A percentile compares a stretch with the other conserved stretches of the same genome.
Conservation (phyloP, 2,329 filamentous ascomycete species). For the Fusarium sp. region DNA sequence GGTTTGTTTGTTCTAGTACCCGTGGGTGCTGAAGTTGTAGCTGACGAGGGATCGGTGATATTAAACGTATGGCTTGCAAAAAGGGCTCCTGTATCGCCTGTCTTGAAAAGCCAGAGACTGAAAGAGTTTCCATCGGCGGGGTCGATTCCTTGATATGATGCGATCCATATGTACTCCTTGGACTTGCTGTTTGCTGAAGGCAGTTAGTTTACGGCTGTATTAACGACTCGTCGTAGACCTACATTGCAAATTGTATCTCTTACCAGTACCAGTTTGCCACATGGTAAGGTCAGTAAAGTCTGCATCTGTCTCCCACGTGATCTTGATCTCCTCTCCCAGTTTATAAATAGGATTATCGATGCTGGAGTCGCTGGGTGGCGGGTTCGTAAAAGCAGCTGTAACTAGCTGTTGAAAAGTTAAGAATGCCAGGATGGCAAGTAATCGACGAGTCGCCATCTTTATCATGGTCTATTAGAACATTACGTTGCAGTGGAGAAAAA, state of each 20-base stretch:
- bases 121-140: constrained; percentile 1
- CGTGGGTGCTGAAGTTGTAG: neutral
- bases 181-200: constrained; percentile 13
- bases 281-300: neutral
- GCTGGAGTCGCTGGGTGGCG: neutral
- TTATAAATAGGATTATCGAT: constrained; percentile 6
- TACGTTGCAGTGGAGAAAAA: no score
- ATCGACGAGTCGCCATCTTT: neutral
- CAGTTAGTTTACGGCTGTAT: no score
- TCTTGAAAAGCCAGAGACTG: constrained; percentile 14
- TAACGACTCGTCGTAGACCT: fast-evolving
- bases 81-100: neutral
- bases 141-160: constrained; percentile 11
- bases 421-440: neutral
- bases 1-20: neutral
- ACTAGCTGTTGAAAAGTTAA: neutral
- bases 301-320: neutral
- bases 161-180: constrained; percentile 10
- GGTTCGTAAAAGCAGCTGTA: neutral
- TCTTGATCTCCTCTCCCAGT: neutral
- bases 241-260: constrained; percentile 1
- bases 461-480: fast-evolving
- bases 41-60: constrained; percentile 3
- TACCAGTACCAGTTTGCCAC: neutral
- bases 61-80: constrained; percentile 14